Evolutionary conservation across 768 basidiomycete species (phyloP).

Genomic region (Collybiopsis confluens): DNA sequence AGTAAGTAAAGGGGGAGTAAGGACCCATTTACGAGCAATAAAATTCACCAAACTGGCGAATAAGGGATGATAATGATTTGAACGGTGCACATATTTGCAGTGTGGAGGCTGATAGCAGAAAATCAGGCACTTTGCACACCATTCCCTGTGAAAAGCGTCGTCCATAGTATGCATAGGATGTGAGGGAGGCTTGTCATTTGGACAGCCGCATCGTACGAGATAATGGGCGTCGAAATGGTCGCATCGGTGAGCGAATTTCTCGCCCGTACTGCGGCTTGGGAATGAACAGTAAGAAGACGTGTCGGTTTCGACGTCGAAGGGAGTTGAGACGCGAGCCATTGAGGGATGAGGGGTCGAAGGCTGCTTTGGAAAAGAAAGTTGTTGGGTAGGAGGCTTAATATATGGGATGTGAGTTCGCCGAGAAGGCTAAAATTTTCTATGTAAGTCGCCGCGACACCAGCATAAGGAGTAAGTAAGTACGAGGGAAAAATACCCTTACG

Average conservation of each 20-base stretch:
- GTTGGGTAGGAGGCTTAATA: background rate
- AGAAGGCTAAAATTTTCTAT: background rate
- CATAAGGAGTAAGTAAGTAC: background rate
- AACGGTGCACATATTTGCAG: constrained; percentile 13
- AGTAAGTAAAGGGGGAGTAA: background rate
- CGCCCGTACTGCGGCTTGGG: background rate
- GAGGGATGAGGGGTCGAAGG: background rate
- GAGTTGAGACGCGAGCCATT: background rate
- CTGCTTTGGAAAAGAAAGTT: background rate
- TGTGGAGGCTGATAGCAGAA: constrained; percentile 23
- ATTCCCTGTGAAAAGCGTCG: constrained; percentile 28
- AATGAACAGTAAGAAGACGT: background rate
- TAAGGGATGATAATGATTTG: background rate
- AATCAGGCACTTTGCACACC: constrained; percentile 27
- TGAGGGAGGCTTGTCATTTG: constrained; percentile 21
- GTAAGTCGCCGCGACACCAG: background rate
- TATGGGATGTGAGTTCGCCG: background rate
- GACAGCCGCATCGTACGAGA: constrained; percentile 31
- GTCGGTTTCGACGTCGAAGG: background rate
- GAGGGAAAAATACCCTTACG: constrained; percentile 2
- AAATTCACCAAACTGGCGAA: background rate
- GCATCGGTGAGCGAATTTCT: background rate
- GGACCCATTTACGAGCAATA: background rate
- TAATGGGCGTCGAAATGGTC: constrained; percentile 19
- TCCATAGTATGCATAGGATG: constrained; percentile 27